Conservation (phyloP, 495 filamentous ascomycete genomes). For the Lophiostoma macrostomum region DNA sequence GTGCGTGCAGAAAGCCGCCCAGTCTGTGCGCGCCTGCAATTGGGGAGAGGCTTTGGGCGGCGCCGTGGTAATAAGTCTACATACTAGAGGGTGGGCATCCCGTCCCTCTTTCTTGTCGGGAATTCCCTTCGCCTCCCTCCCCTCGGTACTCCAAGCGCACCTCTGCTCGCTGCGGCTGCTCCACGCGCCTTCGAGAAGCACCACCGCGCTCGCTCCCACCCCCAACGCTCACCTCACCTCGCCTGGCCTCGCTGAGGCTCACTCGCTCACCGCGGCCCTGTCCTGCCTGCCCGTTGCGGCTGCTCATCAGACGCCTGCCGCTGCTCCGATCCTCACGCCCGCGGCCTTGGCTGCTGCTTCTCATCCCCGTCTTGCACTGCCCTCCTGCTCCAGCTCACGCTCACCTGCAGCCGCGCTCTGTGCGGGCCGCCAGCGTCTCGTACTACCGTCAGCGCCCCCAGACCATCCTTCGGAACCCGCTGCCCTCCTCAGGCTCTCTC, state of each 20-base stretch:
- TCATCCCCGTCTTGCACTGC: conserved; percentile 15
- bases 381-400: neutral
- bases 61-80: conserved; percentile 24
- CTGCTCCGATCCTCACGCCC: neutral
- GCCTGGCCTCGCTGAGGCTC: neutral
- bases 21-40: too few relatives aligned
- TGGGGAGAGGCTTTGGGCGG: too few relatives aligned
- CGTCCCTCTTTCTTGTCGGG: conserved; percentile 19
- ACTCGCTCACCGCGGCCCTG: neutral
- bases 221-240: neutral
- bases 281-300: neutral
- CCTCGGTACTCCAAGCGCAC: conserved; percentile 24
- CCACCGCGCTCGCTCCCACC: neutral
- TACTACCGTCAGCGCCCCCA: conserved; percentile 14
- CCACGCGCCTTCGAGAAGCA: conserved; percentile 13
- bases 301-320: neutral
- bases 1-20: too few relatives aligned
- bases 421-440: conserved; percentile 10
- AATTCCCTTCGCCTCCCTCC: conserved; percentile 23
- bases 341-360: conserved; percentile 12
- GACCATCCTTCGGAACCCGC: conserved; percentile 1
- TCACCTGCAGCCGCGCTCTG: conserved; percentile 22
- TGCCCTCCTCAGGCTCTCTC: conserved; percentile 2
- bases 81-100: conserved; percentile 19
- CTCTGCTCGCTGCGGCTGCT: conserved; percentile 8